These are phyloP conservation scores for Metarhizium guizhouense DNA, from an alignment of 2,329 filamentous ascomycete species.

Conservation along the genomic window DNA sequence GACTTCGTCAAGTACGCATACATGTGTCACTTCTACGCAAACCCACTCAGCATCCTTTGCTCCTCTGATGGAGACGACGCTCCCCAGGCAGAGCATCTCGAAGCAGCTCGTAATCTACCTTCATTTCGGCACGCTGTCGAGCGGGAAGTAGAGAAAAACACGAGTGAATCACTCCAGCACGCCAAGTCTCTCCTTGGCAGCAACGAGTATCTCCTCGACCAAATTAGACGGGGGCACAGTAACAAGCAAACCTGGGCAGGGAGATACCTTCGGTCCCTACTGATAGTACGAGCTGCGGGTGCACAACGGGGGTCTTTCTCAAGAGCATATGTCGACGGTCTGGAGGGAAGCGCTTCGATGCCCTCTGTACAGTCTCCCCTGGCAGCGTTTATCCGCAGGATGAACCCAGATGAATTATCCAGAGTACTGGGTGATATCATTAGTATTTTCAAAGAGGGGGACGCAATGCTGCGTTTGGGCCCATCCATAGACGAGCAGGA, in stretches of 20 bases:
- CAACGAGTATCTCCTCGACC: constrained; percentile 43
- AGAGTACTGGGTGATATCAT: constrained; percentile 17
- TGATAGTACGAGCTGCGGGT: constrained; percentile 32
- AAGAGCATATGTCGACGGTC: constrained; percentile 51
- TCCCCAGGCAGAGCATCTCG: constrained; percentile 52
- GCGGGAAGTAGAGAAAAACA: constrained; percentile 31
- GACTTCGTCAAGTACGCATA: constrained; percentile 56
- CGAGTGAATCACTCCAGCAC: constrained; percentile 33
- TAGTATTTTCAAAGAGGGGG: constrained; percentile 24
- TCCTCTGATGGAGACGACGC: constrained; percentile 17
- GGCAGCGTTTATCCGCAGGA: constrained; percentile 49
- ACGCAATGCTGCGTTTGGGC: constrained; percentile 24
- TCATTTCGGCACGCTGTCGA: constrained; percentile 58
- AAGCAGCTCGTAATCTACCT: constrained; percentile 57
- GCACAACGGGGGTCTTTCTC: constrained; percentile 34
- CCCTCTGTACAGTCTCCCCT: constrained; percentile 42
- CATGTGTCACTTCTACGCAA: constrained; percentile 81
- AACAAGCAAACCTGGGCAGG: constrained; percentile 26
- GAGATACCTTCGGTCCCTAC: constrained; percentile 39
- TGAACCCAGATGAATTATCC: constrained; percentile 27
- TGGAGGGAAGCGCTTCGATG: constrained; percentile 44
- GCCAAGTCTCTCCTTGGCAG: constrained; percentile 46
- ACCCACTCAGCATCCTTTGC: constrained; percentile 59
- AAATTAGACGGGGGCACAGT: constrained; percentile 25
- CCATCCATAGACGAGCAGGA: constrained; percentile 23